A percentile compares a stretch with the other conserved stretches of the same genome.
Evolutionary conservation across 805 yeast species (phyloP).

Genomic region (Suhomyces kilbournensis): DNA sequence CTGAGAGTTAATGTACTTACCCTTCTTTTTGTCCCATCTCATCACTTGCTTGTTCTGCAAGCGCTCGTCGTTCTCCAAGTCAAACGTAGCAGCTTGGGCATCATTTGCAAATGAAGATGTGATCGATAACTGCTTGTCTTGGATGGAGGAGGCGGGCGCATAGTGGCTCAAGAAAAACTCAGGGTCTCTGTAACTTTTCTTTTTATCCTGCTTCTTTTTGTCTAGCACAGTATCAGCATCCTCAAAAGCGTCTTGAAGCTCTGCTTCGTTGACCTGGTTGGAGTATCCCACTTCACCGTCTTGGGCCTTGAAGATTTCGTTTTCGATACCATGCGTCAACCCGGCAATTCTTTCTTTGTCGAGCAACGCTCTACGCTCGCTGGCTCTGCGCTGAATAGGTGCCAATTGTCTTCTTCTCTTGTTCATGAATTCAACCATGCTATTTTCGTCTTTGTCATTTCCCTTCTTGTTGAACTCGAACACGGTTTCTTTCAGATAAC

Average conservation of each 20-base stretch:
- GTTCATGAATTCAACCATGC: conserved; percentile 78
- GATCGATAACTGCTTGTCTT: conserved; percentile 70
- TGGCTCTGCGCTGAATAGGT: conserved; percentile 77
- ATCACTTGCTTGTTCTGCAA: conserved; percentile 67
- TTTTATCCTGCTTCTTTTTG: conserved; percentile 33
- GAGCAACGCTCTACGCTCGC: conserved; percentile 61
- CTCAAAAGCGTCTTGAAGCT: conserved; percentile 47
- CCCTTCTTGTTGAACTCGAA: conserved; percentile 71
- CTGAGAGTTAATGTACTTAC: conserved; percentile 78
- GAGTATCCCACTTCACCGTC: conserved; percentile 48
- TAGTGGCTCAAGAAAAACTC: conserved; percentile 81
- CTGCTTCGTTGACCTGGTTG: conserved; percentile 40
- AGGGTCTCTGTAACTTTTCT: conserved; percentile 67
- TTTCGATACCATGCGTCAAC: conserved; percentile 66
- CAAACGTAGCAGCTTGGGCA: conserved; percentile 84
- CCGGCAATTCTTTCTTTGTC: conserved; percentile 78
- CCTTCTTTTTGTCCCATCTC: conserved; percentile 92
- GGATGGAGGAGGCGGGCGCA: conserved; percentile 76
- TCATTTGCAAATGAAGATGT: conserved; percentile 69
- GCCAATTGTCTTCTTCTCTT: conserved; percentile 84
- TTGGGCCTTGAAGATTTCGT: conserved; percentile 61
- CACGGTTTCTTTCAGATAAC: conserved; percentile 82
- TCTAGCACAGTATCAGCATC: conserved; percentile 46
- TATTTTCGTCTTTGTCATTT: conserved; percentile 52
- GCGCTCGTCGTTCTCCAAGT: conserved; percentile 74